These are phyloP conservation scores for Myxozyma udenii DNA, from an alignment of 805 yeast species.

Conservation along the genomic window DNA sequence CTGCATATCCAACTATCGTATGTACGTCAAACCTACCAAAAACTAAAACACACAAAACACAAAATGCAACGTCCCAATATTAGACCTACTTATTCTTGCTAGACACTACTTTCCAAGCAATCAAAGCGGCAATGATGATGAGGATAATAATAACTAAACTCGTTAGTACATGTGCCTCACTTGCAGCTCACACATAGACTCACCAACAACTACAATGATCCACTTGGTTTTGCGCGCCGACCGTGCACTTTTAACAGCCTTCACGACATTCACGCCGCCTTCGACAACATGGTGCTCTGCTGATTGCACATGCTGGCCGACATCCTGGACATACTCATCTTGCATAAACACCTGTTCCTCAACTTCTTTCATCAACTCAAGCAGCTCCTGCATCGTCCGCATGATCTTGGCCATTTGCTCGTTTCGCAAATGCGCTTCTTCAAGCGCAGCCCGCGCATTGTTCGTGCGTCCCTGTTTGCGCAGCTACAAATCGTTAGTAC, in stretches of 20 bases:
- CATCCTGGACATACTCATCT: constrained; percentile 77
- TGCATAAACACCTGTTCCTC: constrained; percentile 93
- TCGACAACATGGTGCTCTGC: constrained; percentile 88
- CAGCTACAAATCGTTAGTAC: constrained; percentile 1
- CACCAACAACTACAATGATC: constrained; percentile 66
- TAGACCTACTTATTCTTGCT: too few relatives aligned
- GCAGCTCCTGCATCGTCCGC: constrained; percentile 89
- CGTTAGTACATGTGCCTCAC: too few relatives aligned
- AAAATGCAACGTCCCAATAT: too few relatives aligned
- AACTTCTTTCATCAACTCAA: constrained; percentile 91
- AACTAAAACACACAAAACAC: too few relatives aligned
- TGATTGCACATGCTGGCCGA: constrained; percentile 70
- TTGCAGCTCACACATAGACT: not conserved
- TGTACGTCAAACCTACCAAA: too few relatives aligned
- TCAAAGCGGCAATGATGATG: not conserved
- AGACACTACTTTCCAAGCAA: too few relatives aligned
- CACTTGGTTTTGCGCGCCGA: constrained; percentile 85
- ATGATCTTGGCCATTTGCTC: constrained; percentile 90
- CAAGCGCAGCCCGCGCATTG: constrained; percentile 89
- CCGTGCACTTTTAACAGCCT: constrained; percentile 82
- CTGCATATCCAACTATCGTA: too few relatives aligned
- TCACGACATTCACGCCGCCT: constrained; percentile 88
- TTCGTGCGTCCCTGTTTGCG: constrained; percentile 64
- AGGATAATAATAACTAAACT: not conserved
- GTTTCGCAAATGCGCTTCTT: constrained; percentile 94